Evolutionary conservation across 2,329 filamentous ascomycete genomes (phyloP).

Genomic region (Penicillium sp.): DNA sequence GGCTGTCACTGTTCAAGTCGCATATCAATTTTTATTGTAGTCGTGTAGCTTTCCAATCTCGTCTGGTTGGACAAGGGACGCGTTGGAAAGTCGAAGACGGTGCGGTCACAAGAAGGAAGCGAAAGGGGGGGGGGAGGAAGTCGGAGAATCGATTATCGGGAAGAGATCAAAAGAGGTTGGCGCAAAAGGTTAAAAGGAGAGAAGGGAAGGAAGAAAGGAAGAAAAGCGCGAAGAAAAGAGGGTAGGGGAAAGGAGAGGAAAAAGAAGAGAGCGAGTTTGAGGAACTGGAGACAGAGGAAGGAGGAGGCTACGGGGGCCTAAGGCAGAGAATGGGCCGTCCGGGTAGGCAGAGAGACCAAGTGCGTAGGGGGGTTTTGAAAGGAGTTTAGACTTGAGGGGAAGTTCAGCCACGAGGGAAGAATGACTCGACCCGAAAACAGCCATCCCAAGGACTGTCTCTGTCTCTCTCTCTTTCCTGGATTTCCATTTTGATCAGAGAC

Average conservation of each 20-base stretch:
- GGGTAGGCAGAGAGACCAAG: constrained; percentile 12
- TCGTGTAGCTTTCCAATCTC: constrained; percentile 5
- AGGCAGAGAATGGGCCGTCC: constrained; percentile 24
- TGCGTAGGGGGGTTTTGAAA: constrained; percentile 10
- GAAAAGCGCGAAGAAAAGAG: constrained; percentile 16
- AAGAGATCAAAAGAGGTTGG: constrained; percentile 6
- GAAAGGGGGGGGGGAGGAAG: constrained; percentile 12
- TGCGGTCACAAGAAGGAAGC: constrained; percentile 7
- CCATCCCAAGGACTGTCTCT: background rate
- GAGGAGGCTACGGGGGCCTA: constrained; percentile 24
- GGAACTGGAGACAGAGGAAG: constrained; percentile 18
- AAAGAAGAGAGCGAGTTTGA: constrained; percentile 23
- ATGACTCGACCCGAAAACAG: constrained; percentile 12
- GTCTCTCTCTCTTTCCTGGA: background rate
- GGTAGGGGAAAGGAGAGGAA: constrained; percentile 24
- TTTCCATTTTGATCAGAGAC: background rate
- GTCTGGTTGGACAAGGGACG: constrained; percentile 14
- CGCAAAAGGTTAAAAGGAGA: constrained; percentile 9
- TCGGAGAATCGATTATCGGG: constrained; percentile 2
- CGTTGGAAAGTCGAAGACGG: constrained; percentile 9
- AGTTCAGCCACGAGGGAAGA: background rate
- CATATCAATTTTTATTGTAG: constrained; percentile 18
- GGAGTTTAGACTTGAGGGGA: constrained; percentile 4
- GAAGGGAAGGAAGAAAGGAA: constrained; percentile 13
- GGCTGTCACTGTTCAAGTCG: constrained; percentile 20